A percentile compares a stretch with the other conserved stretches of the same genome.
Evolutionary conservation across 106 monocot species (phyloP).

Genomic region (Platanthera guangdongensis): DNA sequence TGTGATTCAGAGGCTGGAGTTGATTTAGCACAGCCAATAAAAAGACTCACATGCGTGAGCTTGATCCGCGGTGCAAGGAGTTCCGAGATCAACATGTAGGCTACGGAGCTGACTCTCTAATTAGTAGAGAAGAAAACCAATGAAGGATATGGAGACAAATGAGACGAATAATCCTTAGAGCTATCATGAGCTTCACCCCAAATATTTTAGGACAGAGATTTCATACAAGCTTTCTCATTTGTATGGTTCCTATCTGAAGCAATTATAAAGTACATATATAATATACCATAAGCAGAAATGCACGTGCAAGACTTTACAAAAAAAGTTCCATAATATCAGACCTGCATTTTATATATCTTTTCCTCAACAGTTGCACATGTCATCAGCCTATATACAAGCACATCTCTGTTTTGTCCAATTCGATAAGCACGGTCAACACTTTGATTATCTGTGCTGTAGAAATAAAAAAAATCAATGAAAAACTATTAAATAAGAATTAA

Average conservation of each 20-base stretch:
- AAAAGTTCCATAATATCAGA: conserved; percentile 7
- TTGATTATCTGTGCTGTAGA: conserved; percentile 81
- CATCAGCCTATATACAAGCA: conserved; percentile 92
- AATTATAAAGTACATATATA: not conserved
- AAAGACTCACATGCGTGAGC: too few relatives aligned
- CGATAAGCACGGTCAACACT: conserved; percentile 99
- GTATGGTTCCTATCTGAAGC: not conserved
- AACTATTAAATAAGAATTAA: not conserved
- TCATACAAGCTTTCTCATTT: not conserved
- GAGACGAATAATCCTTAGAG: not conserved
- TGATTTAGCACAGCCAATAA: too few relatives aligned
- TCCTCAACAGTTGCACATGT: conserved; percentile 98
- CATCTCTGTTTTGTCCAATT: conserved; percentile 89
- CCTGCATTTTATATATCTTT: conserved; percentile 98
- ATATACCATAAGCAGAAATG: not conserved
- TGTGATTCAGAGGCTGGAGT: too few relatives aligned
- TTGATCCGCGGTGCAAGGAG: too few relatives aligned
- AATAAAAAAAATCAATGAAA: conserved; percentile 6
- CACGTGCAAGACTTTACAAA: not conserved
- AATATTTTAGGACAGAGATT: not conserved
- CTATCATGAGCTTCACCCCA: not conserved
- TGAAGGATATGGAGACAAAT: too few relatives aligned
- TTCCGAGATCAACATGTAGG: too few relatives aligned
- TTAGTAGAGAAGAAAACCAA: too few relatives aligned
- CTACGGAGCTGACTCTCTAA: too few relatives aligned